phyloP scores from a whole-genome alignment of 345 rosid species.

The Rhodamnia argentea region DNA sequence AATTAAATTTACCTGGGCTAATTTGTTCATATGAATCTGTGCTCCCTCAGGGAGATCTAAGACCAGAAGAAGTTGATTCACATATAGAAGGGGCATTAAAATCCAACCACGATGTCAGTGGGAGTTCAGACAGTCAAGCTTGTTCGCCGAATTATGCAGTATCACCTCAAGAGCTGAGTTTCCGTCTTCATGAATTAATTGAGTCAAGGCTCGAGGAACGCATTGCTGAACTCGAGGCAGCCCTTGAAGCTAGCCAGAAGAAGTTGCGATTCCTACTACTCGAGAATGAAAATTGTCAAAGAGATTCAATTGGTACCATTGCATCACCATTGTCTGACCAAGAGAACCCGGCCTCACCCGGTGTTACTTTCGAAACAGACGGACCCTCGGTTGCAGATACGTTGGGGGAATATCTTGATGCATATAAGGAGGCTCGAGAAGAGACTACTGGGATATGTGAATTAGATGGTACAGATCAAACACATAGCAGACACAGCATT shows the following conservation, averaged over 20 bases:
- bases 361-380: not conserved
- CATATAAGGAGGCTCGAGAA: not conserved
- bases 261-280: constrained; percentile 2
- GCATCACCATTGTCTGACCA: not conserved
- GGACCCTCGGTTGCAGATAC: not conserved
- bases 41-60: not conserved
- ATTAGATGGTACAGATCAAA: not conserved
- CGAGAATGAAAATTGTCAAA: not conserved
- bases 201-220: constrained; percentile 15
- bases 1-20: not conserved
- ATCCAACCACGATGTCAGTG: not conserved
- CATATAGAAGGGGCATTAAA: not conserved
- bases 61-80: not conserved
- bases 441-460: not conserved
- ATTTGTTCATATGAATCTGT: not conserved
- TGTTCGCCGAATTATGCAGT: constrained; percentile 4
- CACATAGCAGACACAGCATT: not conserved
- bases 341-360: not conserved
- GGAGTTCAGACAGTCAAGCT: not conserved
- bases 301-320: not conserved
- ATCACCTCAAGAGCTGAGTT: constrained; percentile 14
- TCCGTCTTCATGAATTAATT: constrained; percentile 24
- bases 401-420: not conserved
- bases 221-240: constrained; percentile 22
- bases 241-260: constrained; percentile 13